Evolutionary conservation across 1,139 yeast species (phyloP).

Genomic region (Yarrowia galli): DNA sequence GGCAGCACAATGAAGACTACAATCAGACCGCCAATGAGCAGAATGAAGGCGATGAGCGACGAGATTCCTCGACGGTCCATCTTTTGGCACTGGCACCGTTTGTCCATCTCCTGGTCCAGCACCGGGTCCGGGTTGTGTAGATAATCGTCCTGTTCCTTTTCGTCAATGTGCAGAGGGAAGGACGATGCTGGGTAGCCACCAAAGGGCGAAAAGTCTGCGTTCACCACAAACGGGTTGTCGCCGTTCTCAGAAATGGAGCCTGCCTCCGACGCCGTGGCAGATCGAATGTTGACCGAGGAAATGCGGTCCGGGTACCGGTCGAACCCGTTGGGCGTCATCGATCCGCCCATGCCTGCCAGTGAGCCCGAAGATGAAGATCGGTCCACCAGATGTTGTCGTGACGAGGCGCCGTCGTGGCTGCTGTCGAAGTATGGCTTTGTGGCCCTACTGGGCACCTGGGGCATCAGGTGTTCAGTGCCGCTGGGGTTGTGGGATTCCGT

Average conservation of each 20-base stretch:
- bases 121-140: slow-evolving; percentile 93
- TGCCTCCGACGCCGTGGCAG: slow-evolving; percentile 41
- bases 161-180: slow-evolving; percentile 85
- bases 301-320: slow-evolving; percentile 53
- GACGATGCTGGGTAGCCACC: slow-evolving; percentile 93
- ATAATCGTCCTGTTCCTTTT: slow-evolving; percentile 90
- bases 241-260: slow-evolving; percentile 43
- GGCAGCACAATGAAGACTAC: slow-evolving; percentile 75
- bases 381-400: slow-evolving; percentile 32
- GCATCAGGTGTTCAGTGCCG: slow-evolving; percentile 12
- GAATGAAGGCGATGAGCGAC: slow-evolving; percentile 60
- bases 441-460: slow-evolving; percentile 15
- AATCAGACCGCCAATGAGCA: slow-evolving; percentile 65
- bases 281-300: slow-evolving; percentile 47
- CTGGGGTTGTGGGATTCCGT: slow-evolving; percentile 1
- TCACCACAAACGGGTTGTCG: slow-evolving; percentile 49
- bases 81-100: slow-evolving; percentile 60
- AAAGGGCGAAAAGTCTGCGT: slow-evolving; percentile 70
- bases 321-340: slow-evolving; percentile 47
- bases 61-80: slow-evolving; percentile 53
- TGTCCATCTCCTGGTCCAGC: slow-evolving; percentile 80
- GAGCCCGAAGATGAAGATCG: slow-evolving; percentile 43
- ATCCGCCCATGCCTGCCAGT: slow-evolving; percentile 43
- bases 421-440: slow-evolving; percentile 33
- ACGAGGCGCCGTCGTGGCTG: slow-evolving; percentile 29